Base-by-base conservation (phyloP, 2,329 filamentous ascomycete genomes). In the Colletotrichum filicis region DNA sequence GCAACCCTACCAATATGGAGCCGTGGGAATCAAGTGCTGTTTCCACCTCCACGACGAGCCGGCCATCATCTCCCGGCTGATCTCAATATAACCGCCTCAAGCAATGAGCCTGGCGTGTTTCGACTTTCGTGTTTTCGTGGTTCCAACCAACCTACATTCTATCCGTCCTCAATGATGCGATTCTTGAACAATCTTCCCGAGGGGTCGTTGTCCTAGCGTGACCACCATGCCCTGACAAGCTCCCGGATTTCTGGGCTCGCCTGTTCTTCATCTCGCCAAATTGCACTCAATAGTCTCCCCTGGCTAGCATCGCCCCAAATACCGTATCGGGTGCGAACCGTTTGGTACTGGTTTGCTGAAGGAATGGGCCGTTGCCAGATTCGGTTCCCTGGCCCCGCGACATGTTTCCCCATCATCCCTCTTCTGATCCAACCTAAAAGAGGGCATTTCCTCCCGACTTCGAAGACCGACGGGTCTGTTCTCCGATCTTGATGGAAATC, bases 221-320 rank as follows among this genome's bases (percentile, higher is more conserved):
- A 35, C 42, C 70, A 42, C 35, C 46, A 49, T 32, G 19, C 24
- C 22, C 65, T 57, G 61, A 49, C 66, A 16, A n/a, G 56, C 26
- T 65, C 49, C 67, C 60, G 60, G 56, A 56, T 30, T 35, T 35
- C 71, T 37, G 56, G 71, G 71, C 26, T 70, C 52, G 35, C 19
- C 66, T 66, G 56, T 60, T 63, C 32, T 49, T 73, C 71, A 73
- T 73, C 68, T 73, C 71, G 71, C 71, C 71, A 73, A 73, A 71
- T 57, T 57, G 16, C 58, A 28, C 46, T 68, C 66, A 71, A 70
- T 71, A 66, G 64, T 61, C 22, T 56, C 66, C 66, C 71, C 66
- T 66, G 59, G 26, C 66, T 73, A 71, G 60, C 24, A 73, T 71
- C 67, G 60, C 66, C 56, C 55, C 56, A 37, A 56, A 60, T 71